Conservation (phyloP, 768 basidiomycete genomes). For the Vishniacozyma victoriae region DNA sequence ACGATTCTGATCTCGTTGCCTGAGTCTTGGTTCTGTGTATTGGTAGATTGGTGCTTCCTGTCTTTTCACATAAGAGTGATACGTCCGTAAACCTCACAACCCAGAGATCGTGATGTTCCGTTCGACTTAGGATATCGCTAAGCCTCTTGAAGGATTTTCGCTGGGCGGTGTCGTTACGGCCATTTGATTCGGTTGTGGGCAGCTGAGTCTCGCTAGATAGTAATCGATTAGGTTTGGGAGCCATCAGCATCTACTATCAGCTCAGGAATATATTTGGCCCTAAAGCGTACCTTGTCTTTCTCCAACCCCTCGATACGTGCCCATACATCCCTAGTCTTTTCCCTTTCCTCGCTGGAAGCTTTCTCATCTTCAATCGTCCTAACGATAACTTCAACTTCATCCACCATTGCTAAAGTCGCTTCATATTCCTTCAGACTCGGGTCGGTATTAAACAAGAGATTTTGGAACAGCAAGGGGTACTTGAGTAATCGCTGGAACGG, state of each 20-base stretch:
- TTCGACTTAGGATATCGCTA: conserved; percentile 71
- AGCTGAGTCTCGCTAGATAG: conserved; percentile 65
- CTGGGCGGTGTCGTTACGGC: conserved; percentile 56
- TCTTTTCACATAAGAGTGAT: conserved; percentile 80
- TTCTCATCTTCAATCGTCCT: conserved; percentile 97
- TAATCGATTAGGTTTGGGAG: conserved; percentile 81
- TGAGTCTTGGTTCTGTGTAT: conserved; percentile 23
- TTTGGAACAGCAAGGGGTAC: conserved; percentile 95
- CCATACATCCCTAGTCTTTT: conserved; percentile 88
- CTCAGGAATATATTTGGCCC: neutral
- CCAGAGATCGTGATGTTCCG: conserved; percentile 82
- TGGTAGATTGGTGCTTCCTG: conserved; percentile 65
- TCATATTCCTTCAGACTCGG: conserved; percentile 97
- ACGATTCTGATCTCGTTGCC: conserved; percentile 49
- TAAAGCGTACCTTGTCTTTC: conserved; percentile 66
- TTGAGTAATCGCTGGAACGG: conserved; percentile 95
- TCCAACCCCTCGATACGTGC: conserved; percentile 95
- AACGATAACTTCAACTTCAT: conserved; percentile 93
- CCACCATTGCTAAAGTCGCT: conserved; percentile 83
- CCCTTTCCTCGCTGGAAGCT: conserved; percentile 89
- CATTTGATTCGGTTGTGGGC: conserved; percentile 7
- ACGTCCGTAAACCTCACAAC: conserved; percentile 94
- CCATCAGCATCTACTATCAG: conserved; percentile 55
- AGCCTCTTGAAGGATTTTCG: conserved; percentile 84
- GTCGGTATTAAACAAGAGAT: conserved; percentile 84